Percentiles rank a stretch among this genome's conserved stretches.
phyloP scores from a whole-genome alignment of 345 rosid genomes.

The Combretum micranthum region DNA sequence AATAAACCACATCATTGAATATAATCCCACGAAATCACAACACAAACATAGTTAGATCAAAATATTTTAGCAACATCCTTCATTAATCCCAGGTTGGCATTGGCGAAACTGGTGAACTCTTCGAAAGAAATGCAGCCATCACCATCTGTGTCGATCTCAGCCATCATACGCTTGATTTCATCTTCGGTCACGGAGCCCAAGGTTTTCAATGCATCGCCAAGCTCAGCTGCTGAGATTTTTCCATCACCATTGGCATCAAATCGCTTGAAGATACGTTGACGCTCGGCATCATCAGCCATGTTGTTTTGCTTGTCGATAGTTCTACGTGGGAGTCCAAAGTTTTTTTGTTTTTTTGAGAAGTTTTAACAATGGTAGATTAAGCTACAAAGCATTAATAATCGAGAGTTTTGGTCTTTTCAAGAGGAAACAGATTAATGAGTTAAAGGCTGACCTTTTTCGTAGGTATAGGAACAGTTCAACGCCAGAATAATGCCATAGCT shows the following conservation, averaged over 20 bases:
- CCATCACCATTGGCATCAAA: conserved; percentile 87
- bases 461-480: no score
- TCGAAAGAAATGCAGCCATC: conserved; percentile 74
- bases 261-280: conserved; percentile 62
- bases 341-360: no score
- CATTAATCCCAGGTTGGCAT: conserved; percentile 66
- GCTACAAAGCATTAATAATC: no score
- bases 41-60: conserved; percentile 9
- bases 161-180: conserved; percentile 76
- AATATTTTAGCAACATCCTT: conserved; percentile 85
- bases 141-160: conserved; percentile 82
- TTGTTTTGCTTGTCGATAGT: background rate
- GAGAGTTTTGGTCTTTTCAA: no score
- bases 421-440: no score
- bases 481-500: no score
- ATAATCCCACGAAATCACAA: no score
- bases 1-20: no score
- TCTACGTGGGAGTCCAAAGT: no score
- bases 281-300: conserved; percentile 61
- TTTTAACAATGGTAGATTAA: no score
- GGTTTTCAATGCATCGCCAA: conserved; percentile 62
- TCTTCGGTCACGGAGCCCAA: conserved; percentile 57
- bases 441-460: no score
- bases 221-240: conserved; percentile 67
- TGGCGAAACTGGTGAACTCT: conserved; percentile 65